Evolutionary conservation across 345 rosid species (phyloP).

Genomic region (Populus pruinosa): DNA sequence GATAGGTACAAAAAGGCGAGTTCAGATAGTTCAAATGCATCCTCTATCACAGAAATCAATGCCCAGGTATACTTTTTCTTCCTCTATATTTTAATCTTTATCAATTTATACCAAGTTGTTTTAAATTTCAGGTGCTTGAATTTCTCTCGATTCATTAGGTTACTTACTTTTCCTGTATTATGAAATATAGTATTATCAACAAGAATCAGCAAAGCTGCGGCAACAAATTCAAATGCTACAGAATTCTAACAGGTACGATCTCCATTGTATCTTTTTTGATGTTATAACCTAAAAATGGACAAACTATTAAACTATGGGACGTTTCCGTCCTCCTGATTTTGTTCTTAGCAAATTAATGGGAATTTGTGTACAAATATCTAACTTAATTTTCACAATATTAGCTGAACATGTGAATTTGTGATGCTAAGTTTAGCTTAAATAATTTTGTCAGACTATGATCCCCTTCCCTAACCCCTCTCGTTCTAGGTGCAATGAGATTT

Average conservation of each 20-base stretch:
- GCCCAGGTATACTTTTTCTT: constrained; percentile 60
- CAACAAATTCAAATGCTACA: constrained; percentile 92
- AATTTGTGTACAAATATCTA: not conserved
- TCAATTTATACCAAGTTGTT: no score
- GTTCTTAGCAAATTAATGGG: not conserved
- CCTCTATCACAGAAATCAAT: constrained; percentile 81
- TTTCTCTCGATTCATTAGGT: not conserved
- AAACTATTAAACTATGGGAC: not conserved
- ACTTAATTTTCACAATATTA: not conserved
- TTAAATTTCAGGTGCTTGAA: not conserved
- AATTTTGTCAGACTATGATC: not conserved
- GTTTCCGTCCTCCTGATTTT: not conserved
- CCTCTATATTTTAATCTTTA: not conserved
- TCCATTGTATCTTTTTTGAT: not conserved
- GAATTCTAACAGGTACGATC: constrained; percentile 77
- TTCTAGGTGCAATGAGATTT: not conserved
- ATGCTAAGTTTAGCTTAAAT: not conserved
- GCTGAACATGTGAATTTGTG: not conserved
- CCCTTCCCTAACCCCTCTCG: not conserved
- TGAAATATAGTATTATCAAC: constrained; percentile 74
- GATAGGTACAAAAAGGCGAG: constrained; percentile 93
- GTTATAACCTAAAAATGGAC: not conserved
- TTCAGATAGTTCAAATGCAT: constrained; percentile 59
- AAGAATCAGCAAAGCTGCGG: constrained; percentile 89
- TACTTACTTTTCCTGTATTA: not conserved